Conservation (phyloP, 73 alveolate species). For the Uronychia binucleata region DNA sequence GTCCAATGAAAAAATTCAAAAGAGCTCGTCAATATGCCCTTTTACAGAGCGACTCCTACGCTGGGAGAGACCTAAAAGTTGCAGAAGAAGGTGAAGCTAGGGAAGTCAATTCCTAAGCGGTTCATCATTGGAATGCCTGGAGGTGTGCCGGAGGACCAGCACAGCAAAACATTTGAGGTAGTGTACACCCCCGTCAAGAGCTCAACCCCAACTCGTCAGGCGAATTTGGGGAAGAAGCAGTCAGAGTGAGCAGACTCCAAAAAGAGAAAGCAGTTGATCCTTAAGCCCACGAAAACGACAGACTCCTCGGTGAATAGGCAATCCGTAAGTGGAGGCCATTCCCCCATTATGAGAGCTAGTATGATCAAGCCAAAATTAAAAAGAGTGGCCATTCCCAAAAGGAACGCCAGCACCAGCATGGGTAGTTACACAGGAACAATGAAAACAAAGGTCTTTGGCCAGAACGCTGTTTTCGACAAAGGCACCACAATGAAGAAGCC, state of each 20-base stretch:
- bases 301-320: neutral
- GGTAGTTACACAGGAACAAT: neutral
- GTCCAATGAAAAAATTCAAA: neutral
- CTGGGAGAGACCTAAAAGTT: neutral
- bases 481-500: neutral
- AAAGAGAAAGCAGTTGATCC: neutral
- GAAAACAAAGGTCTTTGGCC: neutral
- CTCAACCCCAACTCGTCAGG: neutral
- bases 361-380: neutral
- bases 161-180: neutral
- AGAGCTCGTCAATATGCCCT: neutral
- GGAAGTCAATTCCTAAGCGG: neutral
- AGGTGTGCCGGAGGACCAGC: neutral
- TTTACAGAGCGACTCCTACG: neutral
- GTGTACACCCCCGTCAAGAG: neutral
- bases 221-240: neutral
- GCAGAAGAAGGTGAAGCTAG: neutral
- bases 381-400: neutral
- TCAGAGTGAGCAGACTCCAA: constrained; percentile 1
- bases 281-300: neutral
- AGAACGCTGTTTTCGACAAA: neutral
- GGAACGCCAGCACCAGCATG: neutral
- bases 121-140: neutral
- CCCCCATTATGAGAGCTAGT: neutral
- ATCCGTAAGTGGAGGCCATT: neutral